Percentiles rank a stretch among this genome's conserved stretches.
Evolutionary conservation across 257 asterid species (phyloP).

Genomic region (Lantana camara): DNA sequence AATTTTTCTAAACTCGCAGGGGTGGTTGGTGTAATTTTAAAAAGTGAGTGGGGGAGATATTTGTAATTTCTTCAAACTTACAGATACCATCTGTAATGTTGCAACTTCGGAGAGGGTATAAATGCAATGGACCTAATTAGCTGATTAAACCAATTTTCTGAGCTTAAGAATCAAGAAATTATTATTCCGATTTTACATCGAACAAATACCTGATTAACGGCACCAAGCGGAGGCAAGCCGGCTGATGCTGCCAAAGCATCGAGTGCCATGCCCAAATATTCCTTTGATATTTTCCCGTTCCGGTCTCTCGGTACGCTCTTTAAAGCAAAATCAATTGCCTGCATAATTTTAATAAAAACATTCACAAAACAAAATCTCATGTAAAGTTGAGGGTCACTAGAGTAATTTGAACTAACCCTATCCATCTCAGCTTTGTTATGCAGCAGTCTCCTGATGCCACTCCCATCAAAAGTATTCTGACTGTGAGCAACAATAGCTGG

Average conservation of each 20-base stretch:
- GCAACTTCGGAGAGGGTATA: no score
- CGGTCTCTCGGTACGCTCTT: slow-evolving; percentile 49
- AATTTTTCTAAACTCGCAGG: no score
- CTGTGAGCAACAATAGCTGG: slow-evolving; percentile 79
- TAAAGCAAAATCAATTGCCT: slow-evolving; percentile 56
- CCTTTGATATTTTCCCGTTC: slow-evolving; percentile 56
- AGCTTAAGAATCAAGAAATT: no score
- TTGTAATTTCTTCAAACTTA: no score
- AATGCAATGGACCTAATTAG: no score
- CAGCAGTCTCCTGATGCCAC: slow-evolving; percentile 53
- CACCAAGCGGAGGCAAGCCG: slow-evolving; percentile 75
- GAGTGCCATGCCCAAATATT: slow-evolving; percentile 52
- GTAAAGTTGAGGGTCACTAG: no score
- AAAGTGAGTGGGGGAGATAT: no score
- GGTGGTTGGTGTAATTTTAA: no score
- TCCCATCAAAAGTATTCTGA: slow-evolving; percentile 72
- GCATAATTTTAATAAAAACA: not conserved
- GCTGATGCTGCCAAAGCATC: slow-evolving; percentile 66
- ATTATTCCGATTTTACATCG: not conserved
- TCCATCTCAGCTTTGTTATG: slow-evolving; percentile 68
- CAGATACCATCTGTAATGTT: no score
- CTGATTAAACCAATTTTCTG: no score
- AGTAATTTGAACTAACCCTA: slow-evolving; percentile 42
- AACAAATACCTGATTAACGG: slow-evolving; percentile 52
- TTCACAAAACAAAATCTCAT: no score